A percentile compares a stretch with the other conserved stretches of the same genome.
These are phyloP conservation scores for Nepenthes mirabilis DNA, from an alignment of 148 eudicot species.

Conservation along the genomic window DNA sequence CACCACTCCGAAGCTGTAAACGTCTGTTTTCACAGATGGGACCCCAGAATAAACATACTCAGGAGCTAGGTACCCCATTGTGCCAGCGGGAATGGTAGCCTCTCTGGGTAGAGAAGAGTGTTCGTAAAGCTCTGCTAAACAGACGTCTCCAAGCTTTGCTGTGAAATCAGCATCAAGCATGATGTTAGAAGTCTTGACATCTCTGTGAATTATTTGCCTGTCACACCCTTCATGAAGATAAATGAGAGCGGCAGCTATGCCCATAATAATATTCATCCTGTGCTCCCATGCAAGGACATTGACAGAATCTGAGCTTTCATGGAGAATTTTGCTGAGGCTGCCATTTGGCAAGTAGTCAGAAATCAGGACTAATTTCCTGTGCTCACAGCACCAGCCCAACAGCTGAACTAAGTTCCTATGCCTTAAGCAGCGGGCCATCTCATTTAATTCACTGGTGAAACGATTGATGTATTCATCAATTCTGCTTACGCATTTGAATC, in stretches of 20 bases:
- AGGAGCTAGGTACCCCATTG: slow-evolving; percentile 62
- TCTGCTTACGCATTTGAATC: slow-evolving; percentile 24
- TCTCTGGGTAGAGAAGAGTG: slow-evolving; percentile 20
- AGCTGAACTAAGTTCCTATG: slow-evolving; percentile 52
- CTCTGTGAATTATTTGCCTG: slow-evolving; percentile 54
- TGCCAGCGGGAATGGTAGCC: slow-evolving; percentile 48
- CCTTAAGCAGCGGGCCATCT: slow-evolving; percentile 39
- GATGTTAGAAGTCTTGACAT: slow-evolving; percentile 54
- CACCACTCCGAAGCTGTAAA: slow-evolving; percentile 63
- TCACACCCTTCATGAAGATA: slow-evolving; percentile 66
- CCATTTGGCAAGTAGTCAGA: slow-evolving; percentile 59
- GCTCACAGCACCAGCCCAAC: slow-evolving; percentile 66
- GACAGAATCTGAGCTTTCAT: slow-evolving; percentile 7
- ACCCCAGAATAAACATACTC: slow-evolving; percentile 50
- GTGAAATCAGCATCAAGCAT: slow-evolving; percentile 48
- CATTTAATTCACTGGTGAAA: slow-evolving; percentile 37
- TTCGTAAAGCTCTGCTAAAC: slow-evolving; percentile 50
- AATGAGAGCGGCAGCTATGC: slow-evolving; percentile 47
- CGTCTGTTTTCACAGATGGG: slow-evolving; percentile 50
- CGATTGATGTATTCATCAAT: slow-evolving; percentile 12
- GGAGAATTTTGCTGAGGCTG: slow-evolving; percentile 46
- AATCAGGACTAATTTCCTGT: slow-evolving; percentile 40
- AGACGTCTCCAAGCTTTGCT: slow-evolving; percentile 60
- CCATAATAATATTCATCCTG: slow-evolving; percentile 34
- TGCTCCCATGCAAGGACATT: slow-evolving; percentile 34